phyloP scores from a whole-genome alignment of 2,329 filamentous ascomycete genomes.

The Stagonosporopsis chrysanthemi region DNA sequence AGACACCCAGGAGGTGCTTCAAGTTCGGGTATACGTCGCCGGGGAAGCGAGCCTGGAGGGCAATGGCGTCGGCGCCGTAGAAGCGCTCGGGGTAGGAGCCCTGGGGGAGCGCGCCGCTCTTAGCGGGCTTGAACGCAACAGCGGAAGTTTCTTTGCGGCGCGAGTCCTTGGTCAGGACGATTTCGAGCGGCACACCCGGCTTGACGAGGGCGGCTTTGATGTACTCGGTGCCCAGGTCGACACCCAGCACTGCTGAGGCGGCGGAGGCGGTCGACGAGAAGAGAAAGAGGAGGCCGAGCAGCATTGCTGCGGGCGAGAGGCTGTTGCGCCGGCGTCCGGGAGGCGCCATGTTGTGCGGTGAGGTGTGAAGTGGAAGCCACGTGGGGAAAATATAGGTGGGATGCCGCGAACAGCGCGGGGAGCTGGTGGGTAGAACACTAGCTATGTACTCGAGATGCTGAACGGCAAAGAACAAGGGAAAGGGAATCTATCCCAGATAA shows the following conservation, averaged over 20 bases:
- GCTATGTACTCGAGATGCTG: conserved; percentile 9
- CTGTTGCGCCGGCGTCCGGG: conserved; percentile 54
- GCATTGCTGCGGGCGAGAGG: conserved; percentile 54
- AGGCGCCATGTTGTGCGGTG: conserved; percentile 53
- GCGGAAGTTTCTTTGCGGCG: conserved; percentile 93
- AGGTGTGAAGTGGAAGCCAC: conserved; percentile 8
- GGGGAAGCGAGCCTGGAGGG: conserved; percentile 85
- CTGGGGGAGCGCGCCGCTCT: conserved; percentile 65
- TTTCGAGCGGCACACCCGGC: conserved; percentile 95
- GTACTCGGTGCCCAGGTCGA: conserved; percentile 95
- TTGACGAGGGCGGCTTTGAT: conserved; percentile 97
- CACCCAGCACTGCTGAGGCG: conserved; percentile 81
- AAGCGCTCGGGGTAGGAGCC: conserved; percentile 79
- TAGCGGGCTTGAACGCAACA: conserved; percentile 90
- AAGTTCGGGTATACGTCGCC: conserved; percentile 94
- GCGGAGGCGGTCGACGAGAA: conserved; percentile 65
- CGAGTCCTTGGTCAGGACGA: conserved; percentile 97
- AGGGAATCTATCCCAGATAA: conserved; percentile 39
- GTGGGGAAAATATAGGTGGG: conserved; percentile 27
- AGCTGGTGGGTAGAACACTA: conserved; percentile 16
- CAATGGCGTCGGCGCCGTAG: conserved; percentile 91
- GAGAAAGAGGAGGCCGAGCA: conserved; percentile 62
- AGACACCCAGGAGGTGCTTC: conserved; percentile 85
- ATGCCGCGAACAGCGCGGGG: conserved; percentile 32
- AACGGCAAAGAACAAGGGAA: conserved; percentile 24